Evolutionary conservation across 2,329 filamentous ascomycete species (phyloP).

Genomic region (Clarireedia monteithiana): DNA sequence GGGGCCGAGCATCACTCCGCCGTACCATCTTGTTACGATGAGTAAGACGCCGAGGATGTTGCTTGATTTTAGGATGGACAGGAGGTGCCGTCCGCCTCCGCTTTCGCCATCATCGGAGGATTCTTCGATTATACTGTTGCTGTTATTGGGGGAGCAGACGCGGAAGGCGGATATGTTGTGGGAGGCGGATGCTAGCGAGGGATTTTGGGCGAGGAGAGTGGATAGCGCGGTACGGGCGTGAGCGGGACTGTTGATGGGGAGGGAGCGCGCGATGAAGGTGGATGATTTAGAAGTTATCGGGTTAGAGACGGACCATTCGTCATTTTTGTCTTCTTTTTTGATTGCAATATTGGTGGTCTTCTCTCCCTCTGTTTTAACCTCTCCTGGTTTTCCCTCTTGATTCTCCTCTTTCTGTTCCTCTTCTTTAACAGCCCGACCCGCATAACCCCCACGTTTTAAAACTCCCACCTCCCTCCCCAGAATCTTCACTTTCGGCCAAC

Average conservation of each 20-base stretch:
- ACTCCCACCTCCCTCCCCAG: conserved; percentile 68
- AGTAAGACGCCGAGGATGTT: conserved; percentile 45
- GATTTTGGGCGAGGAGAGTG: conserved; percentile 40
- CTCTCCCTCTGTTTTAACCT: background rate
- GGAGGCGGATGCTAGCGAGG: conserved; percentile 43
- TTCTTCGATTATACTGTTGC: conserved; percentile 21
- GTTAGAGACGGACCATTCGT: conserved; percentile 43
- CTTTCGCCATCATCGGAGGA: conserved; percentile 50
- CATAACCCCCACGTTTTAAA: conserved; percentile 68
- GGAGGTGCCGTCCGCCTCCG: conserved; percentile 48
- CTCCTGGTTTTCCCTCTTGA: background rate
- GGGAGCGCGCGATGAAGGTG: conserved; percentile 49
- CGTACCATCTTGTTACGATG: conserved; percentile 55
- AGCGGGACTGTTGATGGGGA: conserved; percentile 32
- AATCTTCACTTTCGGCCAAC: conserved; percentile 59
- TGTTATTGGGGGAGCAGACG: conserved; percentile 15
- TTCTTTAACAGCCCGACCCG: background rate
- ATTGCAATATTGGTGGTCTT: background rate
- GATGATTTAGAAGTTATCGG: conserved; percentile 46
- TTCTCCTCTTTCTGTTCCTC: background rate
- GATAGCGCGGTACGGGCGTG: conserved; percentile 39
- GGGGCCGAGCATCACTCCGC: conserved; percentile 52
- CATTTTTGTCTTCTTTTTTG: conserved; percentile 1
- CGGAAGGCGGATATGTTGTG: conserved; percentile 41
- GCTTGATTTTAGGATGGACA: conserved; percentile 45